Percentiles rank a stretch among this genome's conserved stretches.
phyloP scores from a whole-genome alignment of 805 yeast genomes.

The Candida railenensis region DNA sequence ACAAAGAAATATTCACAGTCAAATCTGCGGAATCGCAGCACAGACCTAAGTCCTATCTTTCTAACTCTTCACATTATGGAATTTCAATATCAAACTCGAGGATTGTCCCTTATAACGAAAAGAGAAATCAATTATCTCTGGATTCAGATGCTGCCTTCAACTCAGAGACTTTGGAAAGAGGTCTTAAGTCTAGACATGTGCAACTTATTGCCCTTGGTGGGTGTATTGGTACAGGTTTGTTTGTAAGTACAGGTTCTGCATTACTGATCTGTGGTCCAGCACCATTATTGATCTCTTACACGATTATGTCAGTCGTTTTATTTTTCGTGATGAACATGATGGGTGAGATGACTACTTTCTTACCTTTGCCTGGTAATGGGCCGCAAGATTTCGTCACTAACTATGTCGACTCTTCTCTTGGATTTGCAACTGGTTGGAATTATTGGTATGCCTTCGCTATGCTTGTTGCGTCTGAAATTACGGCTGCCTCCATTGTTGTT shows the following conservation, averaged over 20 bases:
- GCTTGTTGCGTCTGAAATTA: slow-evolving; percentile 40
- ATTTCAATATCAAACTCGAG: slow-evolving; percentile 27
- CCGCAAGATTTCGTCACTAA: slow-evolving; percentile 3
- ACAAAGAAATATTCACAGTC: slow-evolving; percentile 4
- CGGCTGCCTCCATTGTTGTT: slow-evolving; percentile 48
- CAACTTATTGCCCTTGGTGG: slow-evolving; percentile 34
- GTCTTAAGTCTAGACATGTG: slow-evolving; percentile 50
- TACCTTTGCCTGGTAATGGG: slow-evolving; percentile 33
- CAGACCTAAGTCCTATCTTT: slow-evolving; percentile 23
- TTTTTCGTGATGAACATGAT: slow-evolving; percentile 29
- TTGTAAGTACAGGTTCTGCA: slow-evolving; percentile 53
- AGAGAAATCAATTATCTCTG: slow-evolving; percentile 16
- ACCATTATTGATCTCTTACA: slow-evolving; percentile 46
- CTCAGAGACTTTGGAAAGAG: slow-evolving; percentile 30
- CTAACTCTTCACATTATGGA: slow-evolving; percentile 22
- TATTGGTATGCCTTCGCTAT: slow-evolving; percentile 26
- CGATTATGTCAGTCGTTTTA: slow-evolving; percentile 19
- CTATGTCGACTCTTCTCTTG: slow-evolving; percentile 42
- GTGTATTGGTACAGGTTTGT: slow-evolving; percentile 51
- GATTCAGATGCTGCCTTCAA: slow-evolving; percentile 17
- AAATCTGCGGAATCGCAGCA: slow-evolving; percentile 15
- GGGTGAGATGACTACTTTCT: slow-evolving; percentile 32
- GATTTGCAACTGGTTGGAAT: slow-evolving; percentile 48
- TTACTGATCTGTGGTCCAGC: slow-evolving; percentile 49
- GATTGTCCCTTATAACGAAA: slow-evolving; percentile 23